Evolutionary conservation across 176 grass and related monocot genomes (phyloP).

Genomic region (Juncus effusus): DNA sequence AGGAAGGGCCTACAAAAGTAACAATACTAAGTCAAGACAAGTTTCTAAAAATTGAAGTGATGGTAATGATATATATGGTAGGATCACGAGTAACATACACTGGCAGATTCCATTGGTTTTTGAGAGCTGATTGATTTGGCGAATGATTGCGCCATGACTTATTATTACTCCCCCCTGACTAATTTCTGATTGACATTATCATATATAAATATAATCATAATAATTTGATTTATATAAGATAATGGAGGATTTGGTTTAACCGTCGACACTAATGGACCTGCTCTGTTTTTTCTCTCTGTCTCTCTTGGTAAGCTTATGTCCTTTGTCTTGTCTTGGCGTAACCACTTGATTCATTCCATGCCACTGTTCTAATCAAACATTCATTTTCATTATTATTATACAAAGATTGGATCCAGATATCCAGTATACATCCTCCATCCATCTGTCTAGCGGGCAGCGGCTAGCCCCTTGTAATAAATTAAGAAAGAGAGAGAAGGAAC

Average conservation of each 20-base stretch:
- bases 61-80: too few relatives aligned
- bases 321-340: neutral
- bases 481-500: neutral
- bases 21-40: too few relatives aligned
- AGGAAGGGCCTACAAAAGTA: too few relatives aligned
- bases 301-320: neutral
- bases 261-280: neutral
- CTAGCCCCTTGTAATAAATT: neutral
- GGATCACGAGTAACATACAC: too few relatives aligned
- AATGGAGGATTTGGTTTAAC: neutral
- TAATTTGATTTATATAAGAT: neutral
- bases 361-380: neutral
- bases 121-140: too few relatives aligned
- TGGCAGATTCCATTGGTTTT: too few relatives aligned
- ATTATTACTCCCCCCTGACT: too few relatives aligned
- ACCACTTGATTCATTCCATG: neutral
- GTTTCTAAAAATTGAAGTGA: too few relatives aligned
- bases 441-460: neutral
- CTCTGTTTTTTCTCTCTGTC: neutral
- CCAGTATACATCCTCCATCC: neutral
- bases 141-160: too few relatives aligned
- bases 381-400: neutral
- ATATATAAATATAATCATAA: neutral
- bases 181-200: neutral
- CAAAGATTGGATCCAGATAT: slow-evolving; percentile 11